Percentiles rank a stretch among this genome's conserved stretches.
phyloP scores from a whole-genome alignment of 176 grass and related monocot species.

The Carex scoparia region DNA sequence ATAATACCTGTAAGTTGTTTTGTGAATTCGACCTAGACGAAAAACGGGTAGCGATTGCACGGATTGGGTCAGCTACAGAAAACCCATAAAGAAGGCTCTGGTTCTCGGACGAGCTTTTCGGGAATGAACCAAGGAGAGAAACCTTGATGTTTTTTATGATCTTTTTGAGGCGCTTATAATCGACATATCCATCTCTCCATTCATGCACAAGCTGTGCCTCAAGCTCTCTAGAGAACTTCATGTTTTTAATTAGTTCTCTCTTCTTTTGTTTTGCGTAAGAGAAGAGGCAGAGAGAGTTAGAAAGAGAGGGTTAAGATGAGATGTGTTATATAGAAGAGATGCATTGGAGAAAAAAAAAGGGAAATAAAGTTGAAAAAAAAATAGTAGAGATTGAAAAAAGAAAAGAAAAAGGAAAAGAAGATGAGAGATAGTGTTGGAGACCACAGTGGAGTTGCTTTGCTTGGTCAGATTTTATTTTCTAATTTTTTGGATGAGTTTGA shows the following conservation, averaged over 20 bases:
- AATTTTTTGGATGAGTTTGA: slow-evolving; percentile 2
- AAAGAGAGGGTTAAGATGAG: not conserved
- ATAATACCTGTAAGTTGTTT: slow-evolving; percentile 19
- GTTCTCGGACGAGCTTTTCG: not conserved
- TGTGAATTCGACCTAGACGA: not conserved
- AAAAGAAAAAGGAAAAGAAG: slow-evolving; percentile 2
- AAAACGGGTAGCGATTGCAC: slow-evolving; percentile 42
- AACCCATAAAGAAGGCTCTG: slow-evolving; percentile 34
- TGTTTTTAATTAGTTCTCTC: not conserved
- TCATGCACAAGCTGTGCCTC: slow-evolving; percentile 69
- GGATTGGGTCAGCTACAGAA: slow-evolving; percentile 66
- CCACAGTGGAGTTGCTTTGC: slow-evolving; percentile 25
- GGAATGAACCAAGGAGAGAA: slow-evolving; percentile 19
- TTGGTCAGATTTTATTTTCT: not conserved
- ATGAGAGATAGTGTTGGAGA: slow-evolving; percentile 30
- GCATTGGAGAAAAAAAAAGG: not conserved
- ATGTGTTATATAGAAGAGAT: slow-evolving; percentile 37
- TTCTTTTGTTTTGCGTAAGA: slow-evolving; percentile 5
- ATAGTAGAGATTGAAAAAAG: not conserved
- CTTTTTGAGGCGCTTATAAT: slow-evolving; percentile 84
- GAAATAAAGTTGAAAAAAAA: slow-evolving; percentile 29
- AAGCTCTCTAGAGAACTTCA: slow-evolving; percentile 95
- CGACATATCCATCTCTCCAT: slow-evolving; percentile 64
- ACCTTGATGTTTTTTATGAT: slow-evolving; percentile 74
- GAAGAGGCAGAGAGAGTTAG: slow-evolving; percentile 1